Evolutionary conservation across 805 yeast genomes (phyloP), one percentile per base, ranked within the genome.

Genomic region (Saccharomycopsis schoenii): DNA sequence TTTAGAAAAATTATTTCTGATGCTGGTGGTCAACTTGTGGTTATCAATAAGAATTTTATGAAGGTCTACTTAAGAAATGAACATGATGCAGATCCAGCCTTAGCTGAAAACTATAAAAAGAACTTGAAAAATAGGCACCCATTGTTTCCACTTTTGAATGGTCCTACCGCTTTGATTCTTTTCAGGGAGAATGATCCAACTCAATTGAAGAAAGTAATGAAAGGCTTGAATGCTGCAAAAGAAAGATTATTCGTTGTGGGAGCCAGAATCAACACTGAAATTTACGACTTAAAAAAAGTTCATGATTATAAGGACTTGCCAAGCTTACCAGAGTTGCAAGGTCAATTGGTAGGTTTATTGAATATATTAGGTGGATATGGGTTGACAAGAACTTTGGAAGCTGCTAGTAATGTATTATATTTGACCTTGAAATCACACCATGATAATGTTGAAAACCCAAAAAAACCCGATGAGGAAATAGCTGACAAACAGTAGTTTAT

Each of bases 321-420:
- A 52, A 73, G 84, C 4, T 77, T 85, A 69, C 83, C 81, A 54
- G 84, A 85, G 66, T 76, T 93, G 66, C 94, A 89, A 61, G 83
- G 88, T 10, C 88, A 92, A 78, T 81, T 94, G 67, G 86, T 87
- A 12, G 96, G 96, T 11, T 77, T 89, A 60, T 81, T 93, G 69
- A 85, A 92, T n/a, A 74, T 87, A 61, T 77, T 89, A 65, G 89
- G 96, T 61, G 98, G 97, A 69, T 92, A 89, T 55, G 96, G 96
- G 11, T 79, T 93, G 70, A 96, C 88, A 12, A 82, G 82, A 74
- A 89, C 97, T 17, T 79, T 93, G 69, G 86, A 87, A 73, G 71
- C 86, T 19, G 77, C 89, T n/a, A 74, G 88, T 15, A 83, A 83
- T 65, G 74, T 76, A 61, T 80, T 92, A 67, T 89, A 89, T 69